Base-by-base conservation (phyloP, 2,329 filamentous ascomycete species). In the Coleophoma eucalyptorum region DNA sequence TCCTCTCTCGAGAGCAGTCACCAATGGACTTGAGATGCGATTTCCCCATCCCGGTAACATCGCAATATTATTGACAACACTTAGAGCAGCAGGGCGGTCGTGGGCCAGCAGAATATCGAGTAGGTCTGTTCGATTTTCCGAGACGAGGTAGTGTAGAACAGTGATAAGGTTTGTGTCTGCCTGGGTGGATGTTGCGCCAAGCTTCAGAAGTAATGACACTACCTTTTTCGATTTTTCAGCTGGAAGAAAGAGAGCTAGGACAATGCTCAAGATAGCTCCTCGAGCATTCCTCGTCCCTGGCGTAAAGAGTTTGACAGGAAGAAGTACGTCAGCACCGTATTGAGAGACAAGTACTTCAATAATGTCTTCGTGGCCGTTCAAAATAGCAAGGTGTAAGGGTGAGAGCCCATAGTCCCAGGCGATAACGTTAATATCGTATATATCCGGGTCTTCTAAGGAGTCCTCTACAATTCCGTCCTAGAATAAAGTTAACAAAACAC, bases 341-440 rank as follows among this genome's bases (percentile, higher is more conserved):
- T 85, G 78, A 42, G 83, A 74, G 48, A 88, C 86, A 6, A 96
- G 78, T 20, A 82, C 67, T 51, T 84, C 80, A 13, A 93, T 87
- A 11, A 84, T 79, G 4, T 86, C 78, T 21, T 79, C 72, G 57
- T 93, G 84, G 0, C 89, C 89, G 53, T 82, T 80, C 1, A 89
- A 66, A 53, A 95, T 90, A 7, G 90, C 90, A 26, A 91, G 76
- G 65, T 96, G 90, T 5, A 95, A 74, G 1, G 90, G 83, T 12
- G 86, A 87, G 51, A 83, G 81, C 4, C 84, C 82, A 5, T 77
- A 79, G 59, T 95, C 90, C 90, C 90, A 96, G 1, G 89, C 82
- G n/a, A 88, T 64, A 1, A 87, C 79, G 57, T 95, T 85, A 53
- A 92, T 77, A 57, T 94, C 83, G 65, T 88, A 93, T 48, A 92